phyloP scores from a whole-genome alignment of 2,329 filamentous ascomycete species.

The Alternaria infectoria region DNA sequence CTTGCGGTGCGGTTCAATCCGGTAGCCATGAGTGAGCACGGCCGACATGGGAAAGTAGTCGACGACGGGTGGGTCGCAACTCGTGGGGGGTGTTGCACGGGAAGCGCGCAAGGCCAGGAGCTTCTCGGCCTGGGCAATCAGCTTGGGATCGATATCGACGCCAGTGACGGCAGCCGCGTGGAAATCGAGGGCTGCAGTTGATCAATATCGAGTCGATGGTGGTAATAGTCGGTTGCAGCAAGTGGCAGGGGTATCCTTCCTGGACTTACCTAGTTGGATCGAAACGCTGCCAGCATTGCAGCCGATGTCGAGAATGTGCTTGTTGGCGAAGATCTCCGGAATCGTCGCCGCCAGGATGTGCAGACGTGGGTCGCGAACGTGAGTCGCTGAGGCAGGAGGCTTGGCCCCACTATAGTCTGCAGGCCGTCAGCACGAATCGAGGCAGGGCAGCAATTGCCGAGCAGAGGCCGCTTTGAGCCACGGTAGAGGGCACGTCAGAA shows the following conservation, averaged over 20 bases:
- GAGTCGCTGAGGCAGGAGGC: conserved; percentile 42
- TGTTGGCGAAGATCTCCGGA: conserved; percentile 44
- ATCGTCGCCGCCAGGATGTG: conserved; percentile 39
- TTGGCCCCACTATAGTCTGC: conserved; percentile 49
- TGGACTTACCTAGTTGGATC: conserved; percentile 47
- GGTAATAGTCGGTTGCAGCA: conserved; percentile 41
- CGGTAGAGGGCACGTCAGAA: conserved; percentile 5
- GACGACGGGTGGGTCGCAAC: conserved; percentile 16
- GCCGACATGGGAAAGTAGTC: conserved; percentile 49
- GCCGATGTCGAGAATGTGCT: conserved; percentile 48
- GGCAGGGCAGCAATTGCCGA: conserved; percentile 24
- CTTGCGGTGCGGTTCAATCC: conserved; percentile 30
- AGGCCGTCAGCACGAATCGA: conserved; percentile 19
- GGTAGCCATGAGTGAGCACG: conserved; percentile 42
- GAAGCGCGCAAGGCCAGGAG: conserved; percentile 47
- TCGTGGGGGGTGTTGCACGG: conserved; percentile 36
- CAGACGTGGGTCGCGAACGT: conserved; percentile 48
- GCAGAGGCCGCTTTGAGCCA: conserved; percentile 16
- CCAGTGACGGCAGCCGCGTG: conserved; percentile 46
- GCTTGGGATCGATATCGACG: conserved; percentile 48
- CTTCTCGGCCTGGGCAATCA: conserved; percentile 45
- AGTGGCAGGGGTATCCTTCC: conserved; percentile 28
- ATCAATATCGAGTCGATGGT: conserved; percentile 37
- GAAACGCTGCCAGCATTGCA: conserved; percentile 49
- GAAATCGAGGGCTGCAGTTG: conserved; percentile 46